Evolutionary conservation across 139 green algal genomes (phyloP), one percentile per base, ranked within the genome.

Genomic region (Pleodorina starrii): DNA sequence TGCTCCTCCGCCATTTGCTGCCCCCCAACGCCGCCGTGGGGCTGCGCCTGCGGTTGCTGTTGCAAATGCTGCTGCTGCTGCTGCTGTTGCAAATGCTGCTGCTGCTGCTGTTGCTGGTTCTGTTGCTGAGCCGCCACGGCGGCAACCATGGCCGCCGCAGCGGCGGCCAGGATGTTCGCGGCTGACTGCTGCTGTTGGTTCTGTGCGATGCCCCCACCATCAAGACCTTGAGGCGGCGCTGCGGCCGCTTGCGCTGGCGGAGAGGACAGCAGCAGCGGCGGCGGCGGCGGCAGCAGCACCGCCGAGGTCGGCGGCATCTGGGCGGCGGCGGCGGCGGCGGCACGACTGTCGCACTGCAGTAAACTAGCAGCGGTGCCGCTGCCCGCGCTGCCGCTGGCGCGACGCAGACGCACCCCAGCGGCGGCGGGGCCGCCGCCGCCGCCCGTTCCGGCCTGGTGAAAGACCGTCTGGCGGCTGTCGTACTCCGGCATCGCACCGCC

Each of bases 61-160:
- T 14, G 29, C 66, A n/a, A n/a, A n/a, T 80, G 72, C 42, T 59
- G 72, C 42, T 42, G 29, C 29, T 14, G 29, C 66, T 12, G 66
- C 29, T 75, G 66, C 66, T 75, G 66, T 43, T 60, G 73, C 2
- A 12, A 21, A 17, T 81, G 73, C 17, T 82, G 63, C 5, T 76
- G 63, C 5, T 76, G 68, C n/a, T 76, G 68, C 7, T 76, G 68
- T 9, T 76, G 68, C 38, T 76, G 68, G 3, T 82, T 44, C 5
- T 42, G n/a, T 27, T 82, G 74, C 32, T 82, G 74, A 2, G 74
- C 42, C 10, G 74, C 74, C 29, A 82, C 32, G 42, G 72, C 72
- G 6, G 44, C 72, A 25, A 59, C 72, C 74, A 82, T 82, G 7
- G 74, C 72, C 1, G 72, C 72, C 1, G 72, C 72, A 1, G 72